Evolutionary conservation across 257 asterid species (phyloP), one percentile per base, ranked within the genome.

Genomic region (Solanum clarkiae): DNA sequence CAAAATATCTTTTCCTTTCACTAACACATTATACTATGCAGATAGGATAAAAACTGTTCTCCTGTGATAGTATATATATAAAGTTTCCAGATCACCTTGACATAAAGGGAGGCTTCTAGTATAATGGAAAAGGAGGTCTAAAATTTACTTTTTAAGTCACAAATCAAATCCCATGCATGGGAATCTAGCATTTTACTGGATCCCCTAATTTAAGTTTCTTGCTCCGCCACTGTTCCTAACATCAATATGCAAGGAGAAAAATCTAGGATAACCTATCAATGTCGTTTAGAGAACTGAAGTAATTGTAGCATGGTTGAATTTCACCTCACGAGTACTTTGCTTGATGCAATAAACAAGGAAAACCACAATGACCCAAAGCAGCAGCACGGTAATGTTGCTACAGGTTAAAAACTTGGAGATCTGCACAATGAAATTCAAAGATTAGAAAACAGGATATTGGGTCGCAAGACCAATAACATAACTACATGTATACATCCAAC

Each of bases 271-370:
- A 77, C 45, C 82, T 26, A 77, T 51, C 42, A 51, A 26, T 24
- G 24, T 75, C 82, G 49, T 24, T 77, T 24, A 16, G 17, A 77
- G 45, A 20, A n/a, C 80, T 72, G 55, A 85, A 86, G 45, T 54
- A 54, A 87, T 42, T 45, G 45, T 51, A 29, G 70, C 16, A 45
- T 62, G 72, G 63, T 17, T 71, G 72, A 66, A 18, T 54, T 10
- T 74, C 90, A 96, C 98, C 98, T 96, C 99, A 13, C 93, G 91
- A 71, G 89, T 94, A 88, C 93, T 93, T 86, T 89, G 91, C 85
- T 92, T 96, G 82, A 96, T 84, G 86, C 92, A 92, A 80, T 32
- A 90, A 85, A 94, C 97, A 85, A 96, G 97, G 89, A 94, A 22
- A 11, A 88, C 91, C 88, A 91, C 83, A 88, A 93, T 84, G 89